Percentiles rank a stretch among this genome's conserved stretches.
Conservation (phyloP, 805 yeast genomes). For the Komagataella phaffii region DNA sequence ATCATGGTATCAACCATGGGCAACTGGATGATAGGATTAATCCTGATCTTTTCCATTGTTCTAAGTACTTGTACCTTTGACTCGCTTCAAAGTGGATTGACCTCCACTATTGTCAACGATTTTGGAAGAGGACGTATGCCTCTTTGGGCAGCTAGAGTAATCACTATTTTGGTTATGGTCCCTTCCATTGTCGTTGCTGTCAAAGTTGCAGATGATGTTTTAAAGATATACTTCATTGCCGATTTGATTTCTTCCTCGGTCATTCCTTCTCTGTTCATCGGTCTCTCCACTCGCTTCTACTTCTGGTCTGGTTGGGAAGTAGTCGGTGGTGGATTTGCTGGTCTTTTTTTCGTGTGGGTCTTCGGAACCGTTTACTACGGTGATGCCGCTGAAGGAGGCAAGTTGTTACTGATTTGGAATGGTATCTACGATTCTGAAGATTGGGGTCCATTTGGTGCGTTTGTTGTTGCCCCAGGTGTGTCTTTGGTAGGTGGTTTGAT, state of each 20-base stretch:
- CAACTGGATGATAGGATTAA: constrained; percentile 75
- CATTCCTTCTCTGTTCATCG: constrained; percentile 73
- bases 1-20: constrained; percentile 62
- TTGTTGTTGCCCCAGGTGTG: constrained; percentile 81
- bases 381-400: constrained; percentile 64
- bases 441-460: constrained; percentile 94
- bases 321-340: constrained; percentile 74
- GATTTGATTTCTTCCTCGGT: constrained; percentile 82
- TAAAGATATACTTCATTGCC: constrained; percentile 82
- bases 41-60: constrained; percentile 57
- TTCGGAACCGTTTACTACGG: constrained; percentile 75
- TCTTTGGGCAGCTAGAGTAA: constrained; percentile 48
- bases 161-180: constrained; percentile 68
- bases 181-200: constrained; percentile 81
- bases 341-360: constrained; percentile 64
- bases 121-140: constrained; percentile 71
- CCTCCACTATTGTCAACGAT: constrained; percentile 83
- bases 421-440: constrained; percentile 69
- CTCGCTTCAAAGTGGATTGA: constrained; percentile 78
- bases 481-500: constrained; percentile 47
- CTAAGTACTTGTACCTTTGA: constrained; percentile 85
- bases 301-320: constrained; percentile 71
- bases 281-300: constrained; percentile 42
- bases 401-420: constrained; percentile 57
- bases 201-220: constrained; percentile 66